Evolutionary conservation across 768 basidiomycete species (phyloP), one percentile per base, ranked within the genome.

Genomic region (Termitomyces sp.): DNA sequence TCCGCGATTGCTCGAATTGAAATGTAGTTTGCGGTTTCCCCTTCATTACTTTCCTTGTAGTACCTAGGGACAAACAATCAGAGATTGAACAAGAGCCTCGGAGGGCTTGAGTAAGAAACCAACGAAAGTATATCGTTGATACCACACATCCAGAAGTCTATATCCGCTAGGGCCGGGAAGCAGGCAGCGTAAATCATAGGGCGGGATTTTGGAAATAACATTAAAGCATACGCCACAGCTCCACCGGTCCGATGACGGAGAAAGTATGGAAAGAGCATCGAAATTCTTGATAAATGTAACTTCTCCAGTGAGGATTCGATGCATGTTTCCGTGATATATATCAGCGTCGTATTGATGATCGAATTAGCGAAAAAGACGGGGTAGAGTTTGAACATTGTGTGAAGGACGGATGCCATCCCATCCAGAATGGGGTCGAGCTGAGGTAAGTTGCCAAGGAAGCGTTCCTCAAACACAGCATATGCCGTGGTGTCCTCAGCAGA

Each of bases 71-170:
- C 28, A 9, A 22, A n/a, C n/a, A 15, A 40, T 38, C 11, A 4
- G 13, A 9, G 2, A 6, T 22, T 16, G 13, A 11, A 3, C 35
- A 38, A 50, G 20, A 28, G 28, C 28, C 28, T 28, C 28, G 28
- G 28, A 24, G 12, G 13, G 18, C 0, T 28, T 4, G 38, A 33
- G 22, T 7, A 15, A 38, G 28, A 38, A 18, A 65, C 68, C 18
- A 11, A 69, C 66, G 68, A 69, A 33, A 69, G 49, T 3, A 69
- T 9, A 52, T 69, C 66, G 45, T 68, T 68, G 12, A 46, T 35
- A 16, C 55, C 40, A 54, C 54, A 2, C 28, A 62, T 55, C 59
- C 60, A 66, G 24, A 58, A 63, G 15, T 59, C 57, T 58, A 69
- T 69, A n/a, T 66, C 65, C 3, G 61, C 56, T 12, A 67, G 22